Percentiles rank a stretch among this genome's conserved stretches.
Evolutionary conservation across 805 yeast species (phyloP).

Genomic region (Saccharomycopsis sp.): DNA sequence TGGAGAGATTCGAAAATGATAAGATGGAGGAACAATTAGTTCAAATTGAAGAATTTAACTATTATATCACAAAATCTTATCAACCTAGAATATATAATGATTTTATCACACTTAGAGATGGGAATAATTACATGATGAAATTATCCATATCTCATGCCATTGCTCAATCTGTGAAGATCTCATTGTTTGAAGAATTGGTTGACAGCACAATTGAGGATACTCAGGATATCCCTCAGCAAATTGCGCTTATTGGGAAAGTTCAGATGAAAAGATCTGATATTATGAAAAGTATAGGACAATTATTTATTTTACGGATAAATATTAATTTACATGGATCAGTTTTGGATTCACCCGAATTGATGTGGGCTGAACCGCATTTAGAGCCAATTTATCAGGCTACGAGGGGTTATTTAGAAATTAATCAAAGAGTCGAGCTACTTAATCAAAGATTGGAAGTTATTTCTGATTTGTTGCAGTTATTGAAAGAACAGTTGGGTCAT

Average conservation of each 20-base stretch:
- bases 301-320: constrained; percentile 79
- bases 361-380: constrained; percentile 98
- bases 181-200: constrained; percentile 90
- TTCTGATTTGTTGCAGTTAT: constrained; percentile 87
- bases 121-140: constrained; percentile 82
- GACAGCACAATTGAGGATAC: constrained; percentile 97
- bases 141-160: constrained; percentile 91
- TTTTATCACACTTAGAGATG: constrained; percentile 87
- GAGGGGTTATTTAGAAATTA: constrained; percentile 90
- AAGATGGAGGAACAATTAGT: constrained; percentile 87
- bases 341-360: constrained; percentile 91
- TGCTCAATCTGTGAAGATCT: constrained; percentile 92
- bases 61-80: constrained; percentile 86
- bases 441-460: constrained; percentile 93
- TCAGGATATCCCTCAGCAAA: constrained; percentile 93
- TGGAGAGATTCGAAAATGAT: constrained; percentile 88
- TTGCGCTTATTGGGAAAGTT: constrained; percentile 91
- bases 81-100: constrained; percentile 96
- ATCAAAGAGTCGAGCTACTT: constrained; percentile 82
- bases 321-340: constrained; percentile 83
- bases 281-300: constrained; percentile 95
- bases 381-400: constrained; percentile 98
- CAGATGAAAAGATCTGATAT: constrained; percentile 91
- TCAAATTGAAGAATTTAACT: constrained; percentile 91
- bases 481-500: constrained; percentile 94